Evolutionary conservation across 306 rosid species (phyloP).

Genomic region (Boehmeria nivea): DNA sequence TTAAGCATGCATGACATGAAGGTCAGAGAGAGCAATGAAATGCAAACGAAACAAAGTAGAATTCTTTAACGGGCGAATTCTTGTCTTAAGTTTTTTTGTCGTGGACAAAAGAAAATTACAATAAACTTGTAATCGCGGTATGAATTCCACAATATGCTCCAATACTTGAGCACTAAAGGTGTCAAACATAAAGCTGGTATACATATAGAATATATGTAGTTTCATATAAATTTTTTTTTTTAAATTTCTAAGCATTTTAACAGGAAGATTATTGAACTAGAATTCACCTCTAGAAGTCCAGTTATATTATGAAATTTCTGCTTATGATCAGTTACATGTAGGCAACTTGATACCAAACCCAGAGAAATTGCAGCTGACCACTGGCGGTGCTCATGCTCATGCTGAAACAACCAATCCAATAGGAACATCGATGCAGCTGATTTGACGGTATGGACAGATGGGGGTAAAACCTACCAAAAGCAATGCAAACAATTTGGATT

Average conservation of each 20-base stretch:
- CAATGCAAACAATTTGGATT: conserved; percentile 6
- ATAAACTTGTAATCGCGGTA: no score
- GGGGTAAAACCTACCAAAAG: conserved; percentile 70
- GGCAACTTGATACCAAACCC: conserved; percentile 83
- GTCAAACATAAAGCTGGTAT: no score
- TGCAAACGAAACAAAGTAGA: no score
- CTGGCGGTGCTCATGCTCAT: conserved; percentile 82
- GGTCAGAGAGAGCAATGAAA: no score
- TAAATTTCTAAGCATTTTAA: conserved; percentile 6
- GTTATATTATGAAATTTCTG: conserved; percentile 68
- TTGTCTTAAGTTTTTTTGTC: no score
- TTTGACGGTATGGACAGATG: conserved; percentile 76
- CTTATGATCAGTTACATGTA: conserved; percentile 86
- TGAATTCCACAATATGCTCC: no score
- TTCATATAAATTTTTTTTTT: no score
- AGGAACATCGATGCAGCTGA: conserved; percentile 88
- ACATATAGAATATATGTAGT: no score
- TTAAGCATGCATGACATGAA: no score
- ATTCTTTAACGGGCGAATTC: no score
- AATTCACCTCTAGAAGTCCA: conserved; percentile 77
- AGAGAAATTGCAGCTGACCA: conserved; percentile 95
- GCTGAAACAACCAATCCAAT: conserved; percentile 84
- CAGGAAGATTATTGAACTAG: conserved; percentile 19
- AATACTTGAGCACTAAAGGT: no score
- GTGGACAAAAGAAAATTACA: no score